Percentiles rank a stretch among this genome's conserved stretches.
phyloP scores from a whole-genome alignment of 2,329 filamentous ascomycete genomes.

The Claviceps digitariae region DNA sequence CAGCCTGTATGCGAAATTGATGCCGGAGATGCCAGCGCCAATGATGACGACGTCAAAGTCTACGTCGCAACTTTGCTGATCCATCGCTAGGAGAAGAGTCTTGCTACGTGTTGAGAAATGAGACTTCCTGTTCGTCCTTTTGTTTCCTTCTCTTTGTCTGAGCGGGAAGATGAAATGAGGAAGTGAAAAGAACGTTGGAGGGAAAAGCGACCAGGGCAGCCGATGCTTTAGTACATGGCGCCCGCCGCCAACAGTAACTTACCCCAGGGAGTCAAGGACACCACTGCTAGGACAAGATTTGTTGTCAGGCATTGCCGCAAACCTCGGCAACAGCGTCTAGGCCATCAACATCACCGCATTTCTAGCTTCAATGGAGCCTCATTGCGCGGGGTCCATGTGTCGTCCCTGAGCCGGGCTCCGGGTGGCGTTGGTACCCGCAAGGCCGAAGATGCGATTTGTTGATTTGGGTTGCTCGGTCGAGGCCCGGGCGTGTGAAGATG shows the following conservation, averaged over 20 bases:
- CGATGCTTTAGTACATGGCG: neutral
- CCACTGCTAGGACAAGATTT: neutral
- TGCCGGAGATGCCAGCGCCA: slow-evolving; percentile 56
- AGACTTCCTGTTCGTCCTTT: neutral
- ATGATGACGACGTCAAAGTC: slow-evolving; percentile 44
- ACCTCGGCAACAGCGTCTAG: neutral
- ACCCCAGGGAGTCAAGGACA: too few relatives aligned
- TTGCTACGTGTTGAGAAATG: neutral
- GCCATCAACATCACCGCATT: too few relatives aligned
- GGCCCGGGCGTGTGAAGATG: neutral
- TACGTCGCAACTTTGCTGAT: neutral
- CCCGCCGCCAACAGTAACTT: neutral
- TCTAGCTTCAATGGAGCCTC: too few relatives aligned
- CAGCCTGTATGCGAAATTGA: slow-evolving; percentile 56
- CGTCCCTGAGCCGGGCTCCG: neutral
- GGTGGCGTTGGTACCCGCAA: neutral
- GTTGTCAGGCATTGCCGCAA: neutral
- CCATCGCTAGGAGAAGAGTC: neutral
- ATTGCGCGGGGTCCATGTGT: too few relatives aligned
- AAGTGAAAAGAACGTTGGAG: neutral
- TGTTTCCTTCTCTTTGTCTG: neutral
- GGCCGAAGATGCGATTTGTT: neutral
- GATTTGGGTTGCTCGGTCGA: neutral
- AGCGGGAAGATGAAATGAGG: neutral
- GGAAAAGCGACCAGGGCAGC: neutral